Conservation (phyloP, 2,329 filamentous ascomycete genomes). For the Clarireedia hainanense region DNA sequence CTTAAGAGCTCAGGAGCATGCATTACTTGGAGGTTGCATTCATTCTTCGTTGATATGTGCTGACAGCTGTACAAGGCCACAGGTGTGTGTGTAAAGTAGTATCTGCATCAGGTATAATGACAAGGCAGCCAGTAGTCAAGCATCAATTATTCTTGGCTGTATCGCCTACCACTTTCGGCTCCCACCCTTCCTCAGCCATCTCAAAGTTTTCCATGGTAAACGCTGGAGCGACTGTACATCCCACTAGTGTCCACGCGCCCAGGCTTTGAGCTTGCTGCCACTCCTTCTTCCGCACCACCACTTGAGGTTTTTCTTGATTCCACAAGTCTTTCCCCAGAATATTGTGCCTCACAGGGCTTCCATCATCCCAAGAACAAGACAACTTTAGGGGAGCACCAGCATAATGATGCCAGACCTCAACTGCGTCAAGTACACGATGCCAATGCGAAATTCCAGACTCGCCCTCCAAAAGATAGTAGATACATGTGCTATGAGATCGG, state of each 20-base stretch:
- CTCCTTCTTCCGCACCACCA: not conserved
- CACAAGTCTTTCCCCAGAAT: not conserved
- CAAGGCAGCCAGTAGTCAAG: not conserved
- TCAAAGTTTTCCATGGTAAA: not conserved
- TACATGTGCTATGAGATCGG: not conserved
- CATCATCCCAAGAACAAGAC: not conserved
- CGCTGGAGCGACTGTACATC: not conserved
- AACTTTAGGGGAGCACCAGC: not conserved
- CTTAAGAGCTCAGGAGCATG: not conserved
- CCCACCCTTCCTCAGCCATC: not conserved
- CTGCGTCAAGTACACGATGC: not conserved
- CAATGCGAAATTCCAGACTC: not conserved
- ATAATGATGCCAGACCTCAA: not conserved
- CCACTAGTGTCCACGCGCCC: not conserved
- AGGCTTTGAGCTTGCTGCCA: not conserved
- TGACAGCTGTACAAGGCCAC: not conserved
- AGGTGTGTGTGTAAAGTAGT: not conserved
- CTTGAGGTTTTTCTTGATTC: not conserved
- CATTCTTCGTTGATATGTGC: not conserved
- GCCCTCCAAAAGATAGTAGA: not conserved
- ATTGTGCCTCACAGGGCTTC: not conserved
- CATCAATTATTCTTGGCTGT: not conserved
- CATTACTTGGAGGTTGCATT: not conserved
- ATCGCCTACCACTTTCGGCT: not conserved
- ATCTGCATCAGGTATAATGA: not conserved